Evolutionary conservation across 495 filamentous ascomycete species (phyloP).

Genomic region (Pseudoneurospora amorphoporcata): DNA sequence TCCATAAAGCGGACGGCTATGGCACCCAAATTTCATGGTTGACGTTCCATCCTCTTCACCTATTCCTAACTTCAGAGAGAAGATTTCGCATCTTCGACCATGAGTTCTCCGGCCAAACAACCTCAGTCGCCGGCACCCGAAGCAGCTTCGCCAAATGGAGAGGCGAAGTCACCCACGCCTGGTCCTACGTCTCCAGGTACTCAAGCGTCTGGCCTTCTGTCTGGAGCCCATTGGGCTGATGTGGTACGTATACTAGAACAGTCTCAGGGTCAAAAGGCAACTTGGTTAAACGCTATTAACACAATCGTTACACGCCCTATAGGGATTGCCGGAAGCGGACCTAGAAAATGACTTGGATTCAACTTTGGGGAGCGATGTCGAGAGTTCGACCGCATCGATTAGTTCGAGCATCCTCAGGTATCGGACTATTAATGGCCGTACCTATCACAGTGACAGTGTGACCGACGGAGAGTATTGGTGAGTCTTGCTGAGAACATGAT

Average conservation of each 20-base stretch:
- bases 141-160: not conserved
- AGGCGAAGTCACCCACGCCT: not conserved
- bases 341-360: constrained; percentile 27
- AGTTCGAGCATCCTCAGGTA: constrained; percentile 34
- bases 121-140: not conserved
- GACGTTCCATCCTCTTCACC: not conserved
- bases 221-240: constrained; percentile 4
- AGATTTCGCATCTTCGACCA: not conserved
- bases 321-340: not conserved
- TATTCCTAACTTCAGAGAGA: not conserved
- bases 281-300: not conserved
- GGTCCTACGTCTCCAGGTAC: not conserved
- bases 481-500: not conserved
- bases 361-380: constrained; percentile 22
- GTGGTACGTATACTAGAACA: not conserved
- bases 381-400: constrained; percentile 3
- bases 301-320: not conserved
- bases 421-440: constrained; percentile 29
- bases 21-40: too few species aligned
- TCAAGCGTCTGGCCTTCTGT: not conserved
- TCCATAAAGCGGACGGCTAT: too few species aligned
- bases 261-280: not conserved
- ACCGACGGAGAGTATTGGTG: constrained; percentile 20
- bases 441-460: constrained; percentile 26
- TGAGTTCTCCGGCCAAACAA: not conserved